Evolutionary conservation across 2,329 filamentous ascomycete species (phyloP).

Genomic region (Zasmidium angulare): DNA sequence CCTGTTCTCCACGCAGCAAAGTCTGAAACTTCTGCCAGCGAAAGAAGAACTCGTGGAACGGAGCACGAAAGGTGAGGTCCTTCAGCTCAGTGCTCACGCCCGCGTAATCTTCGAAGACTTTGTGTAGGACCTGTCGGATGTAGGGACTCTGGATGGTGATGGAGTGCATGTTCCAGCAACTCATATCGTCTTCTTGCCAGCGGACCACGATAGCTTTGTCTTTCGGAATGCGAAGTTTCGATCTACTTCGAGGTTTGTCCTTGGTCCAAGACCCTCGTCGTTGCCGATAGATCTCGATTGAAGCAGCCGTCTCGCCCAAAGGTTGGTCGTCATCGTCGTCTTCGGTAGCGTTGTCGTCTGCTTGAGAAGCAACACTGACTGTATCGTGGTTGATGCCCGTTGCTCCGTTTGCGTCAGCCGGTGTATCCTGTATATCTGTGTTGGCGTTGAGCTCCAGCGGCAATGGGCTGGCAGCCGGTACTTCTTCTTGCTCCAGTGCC

Average conservation of each 20-base stretch:
- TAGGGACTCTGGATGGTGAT: conserved; percentile 38
- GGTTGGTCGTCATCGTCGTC: conserved; percentile 1
- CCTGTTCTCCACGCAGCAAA: conserved; percentile 16
- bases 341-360: background rate
- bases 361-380: background rate
- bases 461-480: too few relatives aligned
- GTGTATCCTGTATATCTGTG: background rate
- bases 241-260: conserved; percentile 4
- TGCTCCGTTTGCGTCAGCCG: background rate
- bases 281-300: conserved; percentile 3
- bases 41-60: conserved; percentile 39
- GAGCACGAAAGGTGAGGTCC: conserved; percentile 34
- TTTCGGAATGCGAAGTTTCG: conserved; percentile 3
- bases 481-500: too few relatives aligned
- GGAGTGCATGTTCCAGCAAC: conserved; percentile 25
- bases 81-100: conserved; percentile 35
- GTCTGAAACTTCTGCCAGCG: conserved; percentile 34
- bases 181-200: conserved; percentile 2
- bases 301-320: background rate
- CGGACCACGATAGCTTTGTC: conserved; percentile 7
- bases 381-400: background rate
- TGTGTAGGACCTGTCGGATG: conserved; percentile 33
- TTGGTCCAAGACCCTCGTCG: conserved; percentile 6
- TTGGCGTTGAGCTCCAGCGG: background rate
- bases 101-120: conserved; percentile 34